phyloP scores from a whole-genome alignment of 2,329 filamentous ascomycete species.

The Parastagonospora avenae region DNA sequence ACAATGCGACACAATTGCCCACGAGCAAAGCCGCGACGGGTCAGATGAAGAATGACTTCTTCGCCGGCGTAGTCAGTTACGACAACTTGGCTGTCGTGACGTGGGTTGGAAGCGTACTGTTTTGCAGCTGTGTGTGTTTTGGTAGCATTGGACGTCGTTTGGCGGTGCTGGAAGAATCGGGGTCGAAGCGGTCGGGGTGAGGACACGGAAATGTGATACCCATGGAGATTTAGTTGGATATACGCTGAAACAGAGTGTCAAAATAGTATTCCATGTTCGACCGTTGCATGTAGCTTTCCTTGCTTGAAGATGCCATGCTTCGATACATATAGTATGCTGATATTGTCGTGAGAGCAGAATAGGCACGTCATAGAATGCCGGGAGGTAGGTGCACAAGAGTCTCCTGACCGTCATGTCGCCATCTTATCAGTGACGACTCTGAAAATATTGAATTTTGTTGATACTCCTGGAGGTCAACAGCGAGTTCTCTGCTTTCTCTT shows the following conservation, averaged over 20 bases:
- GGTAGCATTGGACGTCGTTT: constrained; percentile 89
- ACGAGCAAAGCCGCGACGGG: constrained; percentile 4
- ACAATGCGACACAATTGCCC: constrained; percentile 30
- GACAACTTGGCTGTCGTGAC: constrained; percentile 74
- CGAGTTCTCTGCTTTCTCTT: too few species aligned
- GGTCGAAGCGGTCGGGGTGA: constrained; percentile 14
- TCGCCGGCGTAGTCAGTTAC: constrained; percentile 63
- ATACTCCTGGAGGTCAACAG: too few species aligned
- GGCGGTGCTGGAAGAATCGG: constrained; percentile 49
- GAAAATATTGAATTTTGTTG: too few species aligned
- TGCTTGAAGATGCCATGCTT: not conserved
- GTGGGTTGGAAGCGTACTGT: constrained; percentile 92
- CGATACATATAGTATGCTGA: too few species aligned
- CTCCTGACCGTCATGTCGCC: too few species aligned
- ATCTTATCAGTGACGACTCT: too few species aligned
- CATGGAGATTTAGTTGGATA: not conserved
- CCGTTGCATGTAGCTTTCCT: not conserved
- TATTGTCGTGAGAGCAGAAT: too few species aligned
- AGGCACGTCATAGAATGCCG: too few species aligned
- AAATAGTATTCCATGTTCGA: not conserved
- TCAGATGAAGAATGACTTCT: constrained; percentile 25
- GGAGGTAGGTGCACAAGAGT: too few species aligned
- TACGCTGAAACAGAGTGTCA: not conserved
- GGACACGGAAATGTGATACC: not conserved
- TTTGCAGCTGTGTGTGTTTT: constrained; percentile 94